Percentiles rank a stretch among this genome's conserved stretches.
phyloP scores from a whole-genome alignment of 148 eudicot species.

The Persicaria tinctoria region DNA sequence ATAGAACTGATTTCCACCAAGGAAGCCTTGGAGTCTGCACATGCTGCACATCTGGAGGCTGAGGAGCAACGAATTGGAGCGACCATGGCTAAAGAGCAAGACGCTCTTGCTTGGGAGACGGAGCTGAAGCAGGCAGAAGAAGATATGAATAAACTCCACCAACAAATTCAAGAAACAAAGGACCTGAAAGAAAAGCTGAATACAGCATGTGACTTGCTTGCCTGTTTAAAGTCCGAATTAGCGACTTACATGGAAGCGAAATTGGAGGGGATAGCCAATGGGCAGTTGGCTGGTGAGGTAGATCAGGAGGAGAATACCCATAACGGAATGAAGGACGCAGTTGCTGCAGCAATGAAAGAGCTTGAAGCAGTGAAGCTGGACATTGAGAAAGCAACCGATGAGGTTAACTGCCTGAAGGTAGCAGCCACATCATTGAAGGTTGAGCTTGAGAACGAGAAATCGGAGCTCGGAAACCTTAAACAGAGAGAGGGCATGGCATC shows the following conservation, averaged over 20 bases:
- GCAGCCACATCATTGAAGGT: constrained; percentile 63
- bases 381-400: constrained; percentile 62
- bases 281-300: neutral
- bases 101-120: constrained; percentile 62
- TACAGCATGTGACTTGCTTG: constrained; percentile 48
- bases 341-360: constrained; percentile 49
- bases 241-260: constrained; percentile 87
- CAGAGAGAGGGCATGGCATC: constrained; percentile 92
- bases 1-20: constrained; percentile 74
- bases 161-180: constrained; percentile 52
- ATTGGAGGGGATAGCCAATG: constrained; percentile 34
- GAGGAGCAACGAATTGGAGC: constrained; percentile 95
- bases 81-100: constrained; percentile 85
- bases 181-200: constrained; percentile 64
- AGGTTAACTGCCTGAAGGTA: constrained; percentile 56
- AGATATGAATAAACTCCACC: constrained; percentile 55
- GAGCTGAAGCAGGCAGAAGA: constrained; percentile 82
- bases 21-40: constrained; percentile 79
- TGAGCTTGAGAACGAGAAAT: constrained; percentile 68
- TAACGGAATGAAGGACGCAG: constrained; percentile 48
- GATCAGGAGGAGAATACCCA: constrained; percentile 27
- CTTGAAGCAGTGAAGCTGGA: constrained; percentile 68
- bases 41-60: constrained; percentile 84
- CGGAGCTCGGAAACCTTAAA: constrained; percentile 42
- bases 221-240: constrained; percentile 66